These are phyloP conservation scores for Bacidia rubella DNA, from an alignment of 495 filamentous ascomycete species.

Conservation along the genomic window DNA sequence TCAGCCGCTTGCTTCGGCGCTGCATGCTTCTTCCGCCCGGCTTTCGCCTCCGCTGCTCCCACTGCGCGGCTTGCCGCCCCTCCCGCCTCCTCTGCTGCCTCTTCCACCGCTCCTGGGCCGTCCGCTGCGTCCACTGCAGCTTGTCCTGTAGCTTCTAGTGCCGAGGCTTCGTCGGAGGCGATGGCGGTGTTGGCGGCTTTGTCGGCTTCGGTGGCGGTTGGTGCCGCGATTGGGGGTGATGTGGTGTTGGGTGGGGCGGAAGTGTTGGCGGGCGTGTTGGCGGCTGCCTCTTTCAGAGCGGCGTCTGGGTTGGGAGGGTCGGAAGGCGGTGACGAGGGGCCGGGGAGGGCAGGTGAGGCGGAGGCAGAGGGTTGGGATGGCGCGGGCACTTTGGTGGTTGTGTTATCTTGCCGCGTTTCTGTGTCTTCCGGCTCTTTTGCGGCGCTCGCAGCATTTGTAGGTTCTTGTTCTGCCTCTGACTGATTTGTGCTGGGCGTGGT, in stretches of 20 bases:
- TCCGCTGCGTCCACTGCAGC: constrained; percentile 6
- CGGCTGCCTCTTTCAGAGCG: background rate
- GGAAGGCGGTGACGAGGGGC: too few relatives aligned
- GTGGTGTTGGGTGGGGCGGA: background rate
- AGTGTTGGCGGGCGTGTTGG: background rate
- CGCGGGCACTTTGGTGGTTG: background rate
- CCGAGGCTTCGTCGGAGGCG: background rate
- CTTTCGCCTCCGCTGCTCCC: constrained; percentile 4
- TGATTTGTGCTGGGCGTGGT: background rate
- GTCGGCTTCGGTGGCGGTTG: background rate
- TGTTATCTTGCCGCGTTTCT: background rate
- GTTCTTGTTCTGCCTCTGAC: constrained; percentile 13
- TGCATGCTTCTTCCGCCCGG: too few relatives aligned
- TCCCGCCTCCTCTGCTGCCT: constrained; percentile 5
- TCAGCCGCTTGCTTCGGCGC: background rate
- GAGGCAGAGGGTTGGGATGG: background rate
- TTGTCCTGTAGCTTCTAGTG: constrained; percentile 10
- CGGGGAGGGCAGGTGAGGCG: too few relatives aligned
- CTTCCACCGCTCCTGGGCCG: too few relatives aligned
- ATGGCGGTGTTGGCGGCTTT: background rate
- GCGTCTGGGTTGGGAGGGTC: too few relatives aligned
- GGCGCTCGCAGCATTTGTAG: background rate
- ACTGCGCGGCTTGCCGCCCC: constrained; percentile 7
- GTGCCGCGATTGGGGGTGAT: background rate
- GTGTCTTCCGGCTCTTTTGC: background rate